A percentile compares a stretch with the other conserved stretches of the same genome.
Evolutionary conservation across 78 protist species (phyloP).

Genomic region (Dictyostelium discoideum): DNA sequence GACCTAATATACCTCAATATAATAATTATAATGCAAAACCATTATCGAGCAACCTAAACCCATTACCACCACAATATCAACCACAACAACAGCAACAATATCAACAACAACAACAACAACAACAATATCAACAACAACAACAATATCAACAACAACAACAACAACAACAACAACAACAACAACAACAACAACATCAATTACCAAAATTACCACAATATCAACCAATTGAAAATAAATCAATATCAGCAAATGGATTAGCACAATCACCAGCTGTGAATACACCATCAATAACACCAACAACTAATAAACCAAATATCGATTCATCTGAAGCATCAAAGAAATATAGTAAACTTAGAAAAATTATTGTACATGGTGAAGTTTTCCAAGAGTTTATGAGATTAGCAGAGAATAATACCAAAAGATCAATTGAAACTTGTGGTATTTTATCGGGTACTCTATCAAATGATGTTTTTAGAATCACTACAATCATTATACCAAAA

Average conservation of each 20-base stretch:
- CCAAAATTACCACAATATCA: not conserved
- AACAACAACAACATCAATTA: slow-evolving; percentile 19
- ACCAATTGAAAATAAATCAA: not conserved
- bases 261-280: not conserved
- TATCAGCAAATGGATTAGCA: not conserved
- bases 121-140: slow-evolving; percentile 10
- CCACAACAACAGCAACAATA: not conserved
- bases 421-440: slow-evolving; percentile 83
- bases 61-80: slow-evolving; percentile 15
- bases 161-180: no score
- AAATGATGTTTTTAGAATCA: slow-evolving; percentile 70
- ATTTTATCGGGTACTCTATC: slow-evolving; percentile 76
- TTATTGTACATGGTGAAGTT: slow-evolving; percentile 31
- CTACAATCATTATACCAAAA: slow-evolving; percentile 81
- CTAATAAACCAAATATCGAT: slow-evolving; percentile 42
- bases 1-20: not conserved
- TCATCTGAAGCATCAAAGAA: slow-evolving; percentile 74
- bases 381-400: slow-evolving; percentile 51
- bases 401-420: slow-evolving; percentile 71
- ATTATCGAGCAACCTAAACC: not conserved
- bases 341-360: slow-evolving; percentile 41
- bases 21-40: not conserved
- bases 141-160: slow-evolving; percentile 17
- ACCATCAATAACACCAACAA: slow-evolving; percentile 9
- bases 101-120: slow-evolving; percentile 20